Evolutionary conservation across 257 asterid genomes (phyloP), one percentile per base, ranked within the genome.

Genomic region (Rauvolfia tetraphylla): DNA sequence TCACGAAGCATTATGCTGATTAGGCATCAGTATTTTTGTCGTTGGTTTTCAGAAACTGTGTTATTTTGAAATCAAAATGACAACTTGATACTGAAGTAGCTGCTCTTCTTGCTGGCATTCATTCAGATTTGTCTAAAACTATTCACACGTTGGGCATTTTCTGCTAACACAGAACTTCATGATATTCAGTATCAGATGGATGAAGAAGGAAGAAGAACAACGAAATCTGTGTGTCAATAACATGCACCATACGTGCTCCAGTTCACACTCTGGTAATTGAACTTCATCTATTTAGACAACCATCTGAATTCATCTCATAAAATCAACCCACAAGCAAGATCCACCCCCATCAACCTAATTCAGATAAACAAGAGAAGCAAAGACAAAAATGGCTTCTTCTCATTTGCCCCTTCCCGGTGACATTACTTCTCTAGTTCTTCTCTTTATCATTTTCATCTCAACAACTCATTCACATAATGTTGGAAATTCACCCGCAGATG

Each of bases 221-320:
- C 25, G 78, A 75, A 76, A 54, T 78, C 63, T 27, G 79, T 68
- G 46, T 82, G 80, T 56, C 13, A 71, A 75, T 56, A 75, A 58
- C 91, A 86, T 83, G 82, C 85, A 78, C 29, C 31, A 77, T 73
- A 85, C 89, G 87, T 89, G 90, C 71, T 62, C 6, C 41, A 81
- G 38, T 70, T 84, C 90, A 88, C 84, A 84, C 88, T 66, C 80
- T 78, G 66, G 36, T 36, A 12, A 79, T 87, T 87, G 77, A 74
- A 29, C 56, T 76, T 74, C 81, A 69, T 80, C 79, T 79, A 77
- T 82, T 39, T 74, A 54, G 22, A 54, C 72, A 12, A 61, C 39
- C 61, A 61, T 3, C 65, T 63, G 10, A 74, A 74, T 18, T 15
- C 39, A 15, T 73, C 25, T 25, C 34, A 39, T 17, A 7, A 38